These are phyloP conservation scores for Colletotrichum gigasporum DNA, from an alignment of 2,329 filamentous ascomycete species.

Conservation along the genomic window DNA sequence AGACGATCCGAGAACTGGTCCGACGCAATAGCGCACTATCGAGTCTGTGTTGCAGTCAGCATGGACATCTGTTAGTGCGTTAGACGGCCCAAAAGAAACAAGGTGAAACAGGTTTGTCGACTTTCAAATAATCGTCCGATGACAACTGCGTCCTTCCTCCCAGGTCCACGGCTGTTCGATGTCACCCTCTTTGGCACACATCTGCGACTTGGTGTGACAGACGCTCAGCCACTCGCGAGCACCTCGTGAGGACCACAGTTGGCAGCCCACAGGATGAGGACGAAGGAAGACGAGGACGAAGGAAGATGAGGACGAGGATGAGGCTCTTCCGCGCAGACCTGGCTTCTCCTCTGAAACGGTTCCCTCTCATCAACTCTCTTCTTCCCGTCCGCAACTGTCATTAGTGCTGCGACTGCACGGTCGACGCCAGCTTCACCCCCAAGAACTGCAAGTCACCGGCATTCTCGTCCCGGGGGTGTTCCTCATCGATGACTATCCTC, in stretches of 20 bases:
- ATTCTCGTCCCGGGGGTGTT: not conserved
- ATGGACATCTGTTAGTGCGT: not conserved
- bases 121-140: conserved; percentile 22
- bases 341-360: conserved; percentile 19
- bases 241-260: not conserved
- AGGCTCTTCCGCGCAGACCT: conserved; percentile 1
- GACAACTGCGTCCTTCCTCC: not conserved
- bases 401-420: not conserved
- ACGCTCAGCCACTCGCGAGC: conserved; percentile 7
- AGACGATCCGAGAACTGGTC: conserved; percentile 6
- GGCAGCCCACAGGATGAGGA: not conserved
- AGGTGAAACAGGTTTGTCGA: conserved; percentile 22
- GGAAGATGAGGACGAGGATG: too few relatives aligned
- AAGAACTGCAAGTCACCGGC: not conserved
- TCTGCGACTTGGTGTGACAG: conserved; percentile 28
- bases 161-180: conserved; percentile 9
- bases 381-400: conserved; percentile 2
- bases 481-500: not conserved
- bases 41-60: rapidly evolving
- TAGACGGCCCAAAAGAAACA: not conserved
- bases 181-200: conserved; percentile 22
- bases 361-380: not conserved
- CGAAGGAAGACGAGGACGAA: too few relatives aligned
- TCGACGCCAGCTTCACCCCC: not conserved
- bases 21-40: not conserved